Conservation (phyloP, 192 early-diverging fungal genomes). For the Coemansia sp. region DNA sequence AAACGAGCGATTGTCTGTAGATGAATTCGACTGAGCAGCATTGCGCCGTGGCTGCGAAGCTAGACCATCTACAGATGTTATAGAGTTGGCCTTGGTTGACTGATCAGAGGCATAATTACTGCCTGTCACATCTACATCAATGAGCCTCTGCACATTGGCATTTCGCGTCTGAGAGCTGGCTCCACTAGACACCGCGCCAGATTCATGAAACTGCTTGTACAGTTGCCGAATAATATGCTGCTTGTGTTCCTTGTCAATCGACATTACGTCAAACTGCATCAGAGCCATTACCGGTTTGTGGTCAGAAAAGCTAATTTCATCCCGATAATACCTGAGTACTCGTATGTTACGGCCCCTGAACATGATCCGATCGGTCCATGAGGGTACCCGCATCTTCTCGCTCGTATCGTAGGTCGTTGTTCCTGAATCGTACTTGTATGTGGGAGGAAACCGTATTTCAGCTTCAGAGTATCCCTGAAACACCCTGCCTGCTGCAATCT, state of each 20-base stretch:
- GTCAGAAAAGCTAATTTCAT: slow-evolving; percentile 46
- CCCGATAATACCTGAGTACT: slow-evolving; percentile 44
- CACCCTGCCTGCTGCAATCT: slow-evolving; percentile 60
- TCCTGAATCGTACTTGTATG: slow-evolving; percentile 93
- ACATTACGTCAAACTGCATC: slow-evolving; percentile 44
- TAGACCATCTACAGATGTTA: too few species aligned
- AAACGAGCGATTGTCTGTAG: too few species aligned
- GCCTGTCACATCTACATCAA: slow-evolving; percentile 25
- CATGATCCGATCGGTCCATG: slow-evolving; percentile 95
- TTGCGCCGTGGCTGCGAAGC: too few species aligned
- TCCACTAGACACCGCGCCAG: slow-evolving; percentile 1
- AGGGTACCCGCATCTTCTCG: slow-evolving; percentile 91
- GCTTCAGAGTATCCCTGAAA: slow-evolving; percentile 82
- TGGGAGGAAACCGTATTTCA: slow-evolving; percentile 82
- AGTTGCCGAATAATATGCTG: slow-evolving; percentile 37
- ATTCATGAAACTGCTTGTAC: slow-evolving; percentile 24
- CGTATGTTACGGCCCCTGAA: slow-evolving; percentile 25
- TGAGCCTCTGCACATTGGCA: slow-evolving; percentile 21
- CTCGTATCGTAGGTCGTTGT: slow-evolving; percentile 84
- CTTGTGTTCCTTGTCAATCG: slow-evolving; percentile 39
- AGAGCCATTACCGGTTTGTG: slow-evolving; percentile 51
- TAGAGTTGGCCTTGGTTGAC: not conserved
- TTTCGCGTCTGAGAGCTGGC: not conserved
- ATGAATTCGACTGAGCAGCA: too few species aligned
- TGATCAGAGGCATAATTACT: not conserved